Conservation (phyloP, 2,329 filamentous ascomycete species). For the Arthroderma sp. region DNA sequence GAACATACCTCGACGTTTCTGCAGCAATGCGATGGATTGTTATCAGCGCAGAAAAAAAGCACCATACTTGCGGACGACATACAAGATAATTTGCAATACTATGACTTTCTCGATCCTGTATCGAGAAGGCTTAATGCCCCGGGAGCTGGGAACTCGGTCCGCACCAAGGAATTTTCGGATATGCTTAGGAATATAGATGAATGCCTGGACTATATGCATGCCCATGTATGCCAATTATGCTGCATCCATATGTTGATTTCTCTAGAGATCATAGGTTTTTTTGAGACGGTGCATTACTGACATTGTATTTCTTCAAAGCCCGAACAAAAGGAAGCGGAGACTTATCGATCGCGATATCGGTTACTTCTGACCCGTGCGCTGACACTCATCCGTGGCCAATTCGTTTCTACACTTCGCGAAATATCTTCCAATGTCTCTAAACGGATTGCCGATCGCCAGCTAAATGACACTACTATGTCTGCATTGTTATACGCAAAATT, state of each 20-base stretch:
- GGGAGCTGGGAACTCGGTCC: slow-evolving; percentile 72
- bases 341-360: slow-evolving; percentile 77
- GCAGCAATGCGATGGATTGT: slow-evolving; percentile 75
- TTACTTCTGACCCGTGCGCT: slow-evolving; percentile 60
- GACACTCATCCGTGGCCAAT: slow-evolving; percentile 54
- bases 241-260: not conserved
- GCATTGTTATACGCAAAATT: slow-evolving; percentile 60
- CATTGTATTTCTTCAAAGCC: slow-evolving; percentile 36
- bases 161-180: slow-evolving; percentile 71
- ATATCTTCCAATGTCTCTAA: slow-evolving; percentile 49
- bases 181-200: slow-evolving; percentile 79
- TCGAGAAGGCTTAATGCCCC: slow-evolving; percentile 84
- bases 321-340: slow-evolving; percentile 72
- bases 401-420: slow-evolving; percentile 49
- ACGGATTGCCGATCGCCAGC: slow-evolving; percentile 51
- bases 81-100: slow-evolving; percentile 83
- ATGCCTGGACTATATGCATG: slow-evolving; percentile 84
- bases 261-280: not conserved
- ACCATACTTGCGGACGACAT: slow-evolving; percentile 71
- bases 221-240: slow-evolving; percentile 47
- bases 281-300: not conserved
- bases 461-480: slow-evolving; percentile 60
- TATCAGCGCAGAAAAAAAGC: slow-evolving; percentile 68
- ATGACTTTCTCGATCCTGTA: slow-evolving; percentile 82
- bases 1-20: slow-evolving; percentile 86